Evolutionary conservation across 2,329 filamentous ascomycete species (phyloP).

Genomic region (Ilyonectria robusta): DNA sequence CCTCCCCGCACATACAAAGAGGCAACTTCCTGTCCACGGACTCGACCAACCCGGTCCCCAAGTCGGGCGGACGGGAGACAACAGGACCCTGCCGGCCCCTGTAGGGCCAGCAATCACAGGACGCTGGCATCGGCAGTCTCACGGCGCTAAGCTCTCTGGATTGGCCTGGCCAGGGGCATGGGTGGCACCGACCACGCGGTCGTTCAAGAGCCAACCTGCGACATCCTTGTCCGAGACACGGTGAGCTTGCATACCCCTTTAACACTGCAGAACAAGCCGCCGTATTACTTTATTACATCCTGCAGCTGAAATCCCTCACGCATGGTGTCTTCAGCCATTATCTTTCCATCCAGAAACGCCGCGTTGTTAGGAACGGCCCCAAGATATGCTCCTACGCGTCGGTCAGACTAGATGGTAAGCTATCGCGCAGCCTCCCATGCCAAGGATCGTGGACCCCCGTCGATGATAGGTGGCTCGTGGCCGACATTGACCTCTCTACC

Average conservation of each 20-base stretch:
- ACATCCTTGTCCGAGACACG: conserved; percentile 43
- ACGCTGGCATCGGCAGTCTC: conserved; percentile 41
- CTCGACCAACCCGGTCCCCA: neutral
- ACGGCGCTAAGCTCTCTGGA: conserved; percentile 38
- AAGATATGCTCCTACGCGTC: neutral
- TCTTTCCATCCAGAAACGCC: neutral
- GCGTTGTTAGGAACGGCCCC: neutral
- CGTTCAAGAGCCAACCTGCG: conserved; percentile 39
- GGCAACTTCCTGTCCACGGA: neutral
- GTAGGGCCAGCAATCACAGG: conserved; percentile 34
- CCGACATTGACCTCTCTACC: conserved; percentile 28
- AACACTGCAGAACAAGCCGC: conserved; percentile 44
- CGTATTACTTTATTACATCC: conserved; percentile 43
- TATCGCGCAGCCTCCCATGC: conserved; percentile 4
- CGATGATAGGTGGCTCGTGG: conserved; percentile 15
- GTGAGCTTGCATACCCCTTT: conserved; percentile 50
- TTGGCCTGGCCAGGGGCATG: conserved; percentile 40
- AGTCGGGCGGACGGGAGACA: conserved; percentile 13
- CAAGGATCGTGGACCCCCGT: conserved; percentile 10
- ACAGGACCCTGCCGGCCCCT: conserved; percentile 8
- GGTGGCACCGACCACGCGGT: conserved; percentile 48
- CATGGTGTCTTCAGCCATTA: neutral
- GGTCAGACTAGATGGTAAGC: neutral
- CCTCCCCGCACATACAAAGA: neutral
- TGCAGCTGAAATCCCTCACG: conserved; percentile 40